Evolutionary conservation across 768 basidiomycete genomes (phyloP).

Genomic region (Exidia glandulosa): DNA sequence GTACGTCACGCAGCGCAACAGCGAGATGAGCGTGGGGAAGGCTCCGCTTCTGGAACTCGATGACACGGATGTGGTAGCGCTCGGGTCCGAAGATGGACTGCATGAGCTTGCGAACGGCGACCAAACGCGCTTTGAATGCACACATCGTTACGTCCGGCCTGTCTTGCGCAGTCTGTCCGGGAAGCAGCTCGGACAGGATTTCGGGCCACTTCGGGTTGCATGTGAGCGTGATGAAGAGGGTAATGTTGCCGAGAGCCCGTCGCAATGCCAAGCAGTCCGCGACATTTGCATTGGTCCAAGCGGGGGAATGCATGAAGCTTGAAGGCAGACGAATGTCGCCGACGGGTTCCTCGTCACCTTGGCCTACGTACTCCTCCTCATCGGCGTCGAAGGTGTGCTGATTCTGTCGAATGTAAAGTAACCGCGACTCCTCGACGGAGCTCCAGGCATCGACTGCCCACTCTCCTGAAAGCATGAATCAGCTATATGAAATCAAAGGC

Average conservation of each 20-base stretch:
- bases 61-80: constrained; percentile 2
- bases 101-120: neutral
- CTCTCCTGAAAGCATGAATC: neutral
- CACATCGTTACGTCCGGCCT: neutral
- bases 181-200: neutral
- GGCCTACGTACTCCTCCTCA: neutral
- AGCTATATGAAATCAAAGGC: neutral
- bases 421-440: neutral
- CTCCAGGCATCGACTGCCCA: neutral
- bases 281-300: neutral
- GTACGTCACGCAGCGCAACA: neutral
- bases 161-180: constrained; percentile 5
- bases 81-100: neutral
- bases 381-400: neutral
- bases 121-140: neutral
- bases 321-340: neutral
- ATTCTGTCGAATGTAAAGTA: neutral
- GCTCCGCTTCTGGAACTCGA: constrained; percentile 10
- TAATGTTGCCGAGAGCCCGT: neutral
- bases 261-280: constrained; percentile 5
- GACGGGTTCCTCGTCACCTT: neutral
- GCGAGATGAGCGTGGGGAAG: constrained; percentile 9
- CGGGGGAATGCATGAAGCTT: neutral
- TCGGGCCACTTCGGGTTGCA: constrained; percentile 10
- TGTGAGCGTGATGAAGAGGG: constrained; percentile 6